Evolutionary conservation across 495 filamentous ascomycete species (phyloP).

Genomic region (Aspergillus homomorphus): DNA sequence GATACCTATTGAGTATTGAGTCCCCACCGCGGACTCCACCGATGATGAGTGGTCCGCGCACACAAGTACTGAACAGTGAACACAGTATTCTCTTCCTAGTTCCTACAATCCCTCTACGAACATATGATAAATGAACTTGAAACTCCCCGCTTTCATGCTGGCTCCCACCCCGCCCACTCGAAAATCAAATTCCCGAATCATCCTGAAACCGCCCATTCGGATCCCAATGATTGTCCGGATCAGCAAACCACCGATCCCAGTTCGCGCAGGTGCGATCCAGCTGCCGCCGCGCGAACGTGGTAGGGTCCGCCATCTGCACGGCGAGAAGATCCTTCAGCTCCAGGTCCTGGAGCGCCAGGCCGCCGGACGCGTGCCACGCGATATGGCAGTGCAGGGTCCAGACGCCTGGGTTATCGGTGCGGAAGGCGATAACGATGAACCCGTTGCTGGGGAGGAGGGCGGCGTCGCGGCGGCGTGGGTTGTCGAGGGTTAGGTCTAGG

Average conservation of each 20-base stretch:
- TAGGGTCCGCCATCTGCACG: background rate
- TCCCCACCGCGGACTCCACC: too few relatives aligned
- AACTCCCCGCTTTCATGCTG: too few relatives aligned
- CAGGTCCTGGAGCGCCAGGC: conserved; percentile 37
- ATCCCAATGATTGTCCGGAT: background rate
- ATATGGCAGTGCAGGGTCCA: conserved; percentile 48
- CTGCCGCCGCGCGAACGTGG: background rate
- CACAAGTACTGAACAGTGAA: too few relatives aligned
- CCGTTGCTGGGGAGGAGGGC: conserved; percentile 41
- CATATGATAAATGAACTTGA: too few relatives aligned
- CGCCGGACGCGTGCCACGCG: conserved; percentile 37
- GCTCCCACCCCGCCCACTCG: too few relatives aligned
- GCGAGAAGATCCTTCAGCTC: conserved; percentile 21
- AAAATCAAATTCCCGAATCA: conserved; percentile 13
- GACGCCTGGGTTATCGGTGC: conserved; percentile 56
- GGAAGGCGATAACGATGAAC: conserved; percentile 56
- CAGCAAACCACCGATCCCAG: conserved; percentile 5
- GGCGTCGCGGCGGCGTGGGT: conserved; percentile 43
- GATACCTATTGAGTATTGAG: too few relatives aligned
- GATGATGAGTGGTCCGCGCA: too few relatives aligned
- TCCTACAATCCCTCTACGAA: too few relatives aligned
- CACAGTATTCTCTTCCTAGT: too few relatives aligned
- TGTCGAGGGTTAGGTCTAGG: conserved; percentile 10
- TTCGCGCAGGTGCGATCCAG: conserved; percentile 3
- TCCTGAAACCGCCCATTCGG: conserved; percentile 10